phyloP scores from a whole-genome alignment of 1,139 yeast species.

The Sugiyamaella xylanicola region DNA sequence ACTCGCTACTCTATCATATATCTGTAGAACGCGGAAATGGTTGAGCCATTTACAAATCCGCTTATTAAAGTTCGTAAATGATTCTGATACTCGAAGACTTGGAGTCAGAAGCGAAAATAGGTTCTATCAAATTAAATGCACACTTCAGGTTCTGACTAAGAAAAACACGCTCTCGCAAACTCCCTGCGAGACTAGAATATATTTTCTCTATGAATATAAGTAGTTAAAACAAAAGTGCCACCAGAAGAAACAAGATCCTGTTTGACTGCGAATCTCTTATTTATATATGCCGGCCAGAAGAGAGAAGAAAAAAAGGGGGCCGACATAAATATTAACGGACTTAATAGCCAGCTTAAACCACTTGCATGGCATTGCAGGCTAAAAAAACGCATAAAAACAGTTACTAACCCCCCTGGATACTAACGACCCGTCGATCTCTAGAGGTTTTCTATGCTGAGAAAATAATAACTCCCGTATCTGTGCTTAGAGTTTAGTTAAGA shows the following conservation, averaged over 20 bases:
- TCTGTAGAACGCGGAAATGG: background rate
- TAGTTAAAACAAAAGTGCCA: background rate
- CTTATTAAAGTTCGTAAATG: background rate
- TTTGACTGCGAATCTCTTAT: background rate
- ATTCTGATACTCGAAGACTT: background rate
- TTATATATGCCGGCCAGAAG: background rate
- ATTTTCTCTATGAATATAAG: slow-evolving; percentile 4
- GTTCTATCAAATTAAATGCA: background rate
- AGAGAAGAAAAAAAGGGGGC: background rate
- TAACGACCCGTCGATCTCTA: background rate
- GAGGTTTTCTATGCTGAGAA: background rate
- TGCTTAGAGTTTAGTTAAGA: background rate
- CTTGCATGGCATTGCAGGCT: background rate
- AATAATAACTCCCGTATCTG: background rate
- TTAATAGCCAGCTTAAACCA: background rate
- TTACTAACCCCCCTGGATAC: background rate
- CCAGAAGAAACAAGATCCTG: background rate
- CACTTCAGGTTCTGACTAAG: background rate
- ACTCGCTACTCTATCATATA: background rate
- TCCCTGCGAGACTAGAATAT: background rate
- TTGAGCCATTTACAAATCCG: background rate
- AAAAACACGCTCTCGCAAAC: background rate
- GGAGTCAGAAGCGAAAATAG: background rate
- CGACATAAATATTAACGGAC: background rate
- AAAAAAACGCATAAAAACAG: background rate